Evolutionary conservation across 2,329 filamentous ascomycete species (phyloP).

Genomic region (Aspergillus caelatus): DNA sequence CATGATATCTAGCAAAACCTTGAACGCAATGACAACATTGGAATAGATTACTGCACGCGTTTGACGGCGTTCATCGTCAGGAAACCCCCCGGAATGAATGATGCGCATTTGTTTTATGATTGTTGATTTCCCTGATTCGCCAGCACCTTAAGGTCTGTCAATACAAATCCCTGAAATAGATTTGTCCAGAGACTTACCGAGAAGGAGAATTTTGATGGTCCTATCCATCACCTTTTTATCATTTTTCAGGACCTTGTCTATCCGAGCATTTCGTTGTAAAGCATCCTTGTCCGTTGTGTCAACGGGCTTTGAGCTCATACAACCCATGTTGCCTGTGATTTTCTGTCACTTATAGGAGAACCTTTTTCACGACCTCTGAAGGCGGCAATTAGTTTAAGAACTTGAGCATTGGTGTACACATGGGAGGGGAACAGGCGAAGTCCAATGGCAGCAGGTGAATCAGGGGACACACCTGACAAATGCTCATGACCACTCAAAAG

Average conservation of each 20-base stretch:
- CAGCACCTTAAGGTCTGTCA: conserved; percentile 66
- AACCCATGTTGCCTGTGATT: conserved; percentile 43
- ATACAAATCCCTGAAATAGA: background rate
- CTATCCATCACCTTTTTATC: conserved; percentile 85
- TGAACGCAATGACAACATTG: conserved; percentile 91
- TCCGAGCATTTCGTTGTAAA: conserved; percentile 59
- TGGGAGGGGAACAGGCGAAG: background rate
- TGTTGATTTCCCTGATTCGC: conserved; percentile 94
- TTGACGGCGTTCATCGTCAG: conserved; percentile 84
- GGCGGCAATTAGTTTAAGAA: conserved; percentile 5
- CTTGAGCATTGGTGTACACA: background rate
- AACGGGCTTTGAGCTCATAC: conserved; percentile 45
- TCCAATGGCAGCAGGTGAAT: conserved; percentile 15
- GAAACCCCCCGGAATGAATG: conserved; percentile 92
- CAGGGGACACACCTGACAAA: conserved; percentile 18
- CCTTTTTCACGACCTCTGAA: background rate
- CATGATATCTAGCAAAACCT: conserved; percentile 90
- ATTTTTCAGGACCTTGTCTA: conserved; percentile 80
- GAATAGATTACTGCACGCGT: conserved; percentile 95
- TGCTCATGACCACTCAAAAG: conserved; percentile 13
- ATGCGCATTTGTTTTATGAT: conserved; percentile 99
- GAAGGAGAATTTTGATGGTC: conserved; percentile 89
- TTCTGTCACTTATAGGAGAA: background rate
- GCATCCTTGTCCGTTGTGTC: conserved; percentile 46
- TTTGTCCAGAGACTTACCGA: conserved; percentile 64